A percentile compares a stretch with the other conserved stretches of the same genome.
Conservation (phyloP, 1,284 basidiomycete genomes). For the Heterobasidion occidentale region DNA sequence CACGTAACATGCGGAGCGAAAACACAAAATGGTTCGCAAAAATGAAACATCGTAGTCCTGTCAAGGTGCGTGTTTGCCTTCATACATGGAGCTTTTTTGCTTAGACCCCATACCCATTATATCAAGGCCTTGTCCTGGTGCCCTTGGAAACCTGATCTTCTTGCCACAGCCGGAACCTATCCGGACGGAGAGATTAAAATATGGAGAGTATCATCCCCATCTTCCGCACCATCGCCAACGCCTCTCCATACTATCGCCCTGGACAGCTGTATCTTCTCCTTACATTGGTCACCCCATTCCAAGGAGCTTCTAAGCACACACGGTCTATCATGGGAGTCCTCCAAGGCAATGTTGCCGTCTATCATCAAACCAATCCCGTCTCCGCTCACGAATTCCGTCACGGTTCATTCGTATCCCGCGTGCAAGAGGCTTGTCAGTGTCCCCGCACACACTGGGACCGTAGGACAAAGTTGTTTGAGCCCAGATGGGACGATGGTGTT, state of each 20-base stretch:
- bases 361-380: constrained; percentile 15
- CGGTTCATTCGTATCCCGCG: constrained; percentile 38
- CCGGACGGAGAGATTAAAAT: constrained; percentile 61
- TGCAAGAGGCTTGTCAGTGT: constrained; percentile 24
- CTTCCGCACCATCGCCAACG: constrained; percentile 33
- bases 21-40: constrained; percentile 23
- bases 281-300: constrained; percentile 59
- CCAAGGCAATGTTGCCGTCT: constrained; percentile 4
- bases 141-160: constrained; percentile 62
- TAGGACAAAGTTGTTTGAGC: constrained; percentile 27
- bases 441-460: constrained; percentile 24
- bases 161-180: constrained; percentile 64
- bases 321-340: constrained; percentile 32
- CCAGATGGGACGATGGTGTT: constrained; percentile 29
- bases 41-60: constrained; percentile 45
- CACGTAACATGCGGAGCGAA: constrained; percentile 20
- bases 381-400: constrained; percentile 41
- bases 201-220: constrained; percentile 28
- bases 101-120: too few species aligned
- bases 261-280: constrained; percentile 55
- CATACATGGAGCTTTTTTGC: not conserved
- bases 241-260: constrained; percentile 43
- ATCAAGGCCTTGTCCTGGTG: constrained; percentile 63
- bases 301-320: constrained; percentile 65
- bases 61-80: constrained; percentile 38